These are phyloP conservation scores for Sungouiozyma intestinalis DNA, from an alignment of 805 yeast genomes.

Conservation along the genomic window DNA sequence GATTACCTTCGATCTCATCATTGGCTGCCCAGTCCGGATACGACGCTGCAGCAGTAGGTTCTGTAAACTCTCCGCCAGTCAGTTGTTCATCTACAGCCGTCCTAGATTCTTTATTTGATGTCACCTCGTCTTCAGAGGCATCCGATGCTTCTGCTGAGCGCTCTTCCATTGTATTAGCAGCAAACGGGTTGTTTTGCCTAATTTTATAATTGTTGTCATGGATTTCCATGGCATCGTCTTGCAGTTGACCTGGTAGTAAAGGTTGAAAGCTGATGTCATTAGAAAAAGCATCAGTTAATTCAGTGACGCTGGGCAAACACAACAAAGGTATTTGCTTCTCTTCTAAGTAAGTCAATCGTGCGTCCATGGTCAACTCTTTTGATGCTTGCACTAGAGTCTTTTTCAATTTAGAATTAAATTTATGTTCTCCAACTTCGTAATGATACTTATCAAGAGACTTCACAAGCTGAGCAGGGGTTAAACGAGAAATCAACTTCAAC, in stretches of 20 bases:
- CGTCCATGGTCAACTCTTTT: conserved; percentile 9
- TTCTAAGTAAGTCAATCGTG: conserved; percentile 30
- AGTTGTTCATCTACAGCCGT: conserved; percentile 4
- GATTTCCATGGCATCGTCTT: conserved; percentile 64
- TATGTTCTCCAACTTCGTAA: conserved; percentile 73
- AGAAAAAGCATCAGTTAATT: conserved; percentile 67
- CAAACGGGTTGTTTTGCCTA: conserved; percentile 5
- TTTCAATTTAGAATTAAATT: conserved; percentile 44
- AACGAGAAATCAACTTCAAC: conserved; percentile 39
- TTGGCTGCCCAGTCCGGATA: conserved; percentile 38
- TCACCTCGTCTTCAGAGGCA: conserved; percentile 9
- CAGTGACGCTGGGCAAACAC: conserved; percentile 61
- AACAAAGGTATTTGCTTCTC: conserved; percentile 46
- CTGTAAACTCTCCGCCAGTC: conserved; percentile 1
- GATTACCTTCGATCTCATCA: conserved; percentile 50
- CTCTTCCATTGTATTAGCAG: conserved; percentile 12
- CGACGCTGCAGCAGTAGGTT: conserved; percentile 38
- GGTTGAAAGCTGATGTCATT: conserved; percentile 57
- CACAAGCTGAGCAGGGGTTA: conserved; percentile 62
- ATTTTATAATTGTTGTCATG: conserved; percentile 33
- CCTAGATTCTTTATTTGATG: conserved; percentile 8
- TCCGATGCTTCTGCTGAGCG: conserved; percentile 7
- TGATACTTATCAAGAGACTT: conserved; percentile 66
- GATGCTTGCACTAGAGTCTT: conserved; percentile 21
- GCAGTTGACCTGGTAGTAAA: conserved; percentile 52